Percentiles rank a stretch among this genome's conserved stretches.
These are phyloP conservation scores for Termitomyces sp. DNA, from an alignment of 768 basidiomycete genomes.

Conservation along the genomic window DNA sequence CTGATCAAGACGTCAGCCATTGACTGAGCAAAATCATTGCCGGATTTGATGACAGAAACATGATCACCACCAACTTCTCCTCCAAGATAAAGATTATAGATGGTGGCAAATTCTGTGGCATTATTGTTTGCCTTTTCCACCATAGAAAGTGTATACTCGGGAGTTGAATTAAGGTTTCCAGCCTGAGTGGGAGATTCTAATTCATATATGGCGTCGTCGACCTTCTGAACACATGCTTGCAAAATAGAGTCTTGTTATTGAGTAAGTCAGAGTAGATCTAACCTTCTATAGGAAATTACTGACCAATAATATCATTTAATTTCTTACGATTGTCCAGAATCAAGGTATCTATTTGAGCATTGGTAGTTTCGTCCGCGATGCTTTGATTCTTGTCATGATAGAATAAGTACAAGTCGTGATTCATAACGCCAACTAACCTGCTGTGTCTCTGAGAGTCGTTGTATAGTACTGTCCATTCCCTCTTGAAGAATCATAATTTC, in stretches of 20 bases:
- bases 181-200: conserved; percentile 93
- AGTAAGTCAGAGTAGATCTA: conserved; percentile 9
- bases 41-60: conserved; percentile 96
- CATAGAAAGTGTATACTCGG: conserved; percentile 97
- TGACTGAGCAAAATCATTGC: conserved; percentile 94
- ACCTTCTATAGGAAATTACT: conserved; percentile 1
- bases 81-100: conserved; percentile 87
- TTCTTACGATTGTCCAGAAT: conserved; percentile 98
- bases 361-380: conserved; percentile 82
- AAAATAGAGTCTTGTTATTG: conserved; percentile 81
- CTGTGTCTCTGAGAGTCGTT: conserved; percentile 81
- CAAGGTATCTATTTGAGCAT: conserved; percentile 95
- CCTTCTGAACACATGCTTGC: conserved; percentile 93
- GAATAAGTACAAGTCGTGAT: neutral
- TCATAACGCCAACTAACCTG: conserved; percentile 44
- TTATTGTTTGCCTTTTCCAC: conserved; percentile 95
- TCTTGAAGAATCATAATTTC: conserved; percentile 95
- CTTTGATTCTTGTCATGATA: conserved; percentile 62
- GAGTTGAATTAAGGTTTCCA: conserved; percentile 95
- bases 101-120: conserved; percentile 92
- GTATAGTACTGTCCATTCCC: conserved; percentile 88
- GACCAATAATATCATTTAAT: conserved; percentile 94
- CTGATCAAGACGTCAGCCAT: conserved; percentile 89
- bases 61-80: conserved; percentile 89
- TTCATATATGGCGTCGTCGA: conserved; percentile 97